Evolutionary conservation across 306 rosid species (phyloP), one percentile per base, ranked within the genome.

Genomic region (Adenanthera pavonina): DNA sequence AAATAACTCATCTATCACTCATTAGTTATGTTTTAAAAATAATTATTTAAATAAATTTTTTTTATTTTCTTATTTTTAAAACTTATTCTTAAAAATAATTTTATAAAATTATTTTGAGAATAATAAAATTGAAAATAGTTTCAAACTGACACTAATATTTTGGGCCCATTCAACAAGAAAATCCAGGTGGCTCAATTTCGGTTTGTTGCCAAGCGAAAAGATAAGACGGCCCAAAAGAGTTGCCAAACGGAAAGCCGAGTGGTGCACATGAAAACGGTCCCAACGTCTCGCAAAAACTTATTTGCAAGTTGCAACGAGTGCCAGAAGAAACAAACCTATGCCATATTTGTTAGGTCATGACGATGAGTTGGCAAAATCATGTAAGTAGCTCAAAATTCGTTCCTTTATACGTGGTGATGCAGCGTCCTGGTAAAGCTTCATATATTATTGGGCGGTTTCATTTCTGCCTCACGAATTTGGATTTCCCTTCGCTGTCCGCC

Each of bases 401-500:
- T 62, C 7, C 6, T 2, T 16, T 36, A 16, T 40, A 20, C 19
- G 47, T 6, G 47, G 79, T 48, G 76, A 68, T 13, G 14, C 73
- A 69, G 13, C 56, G 41, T 68, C 78, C 60, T 53, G 0, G 0
- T 6, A 72, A 86, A 41, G n/a, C 8, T n/a, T 75, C 2, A 17
- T 38, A 5, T 12, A 0, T 5, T 36, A 12, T 25, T n/a, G 16
- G 65, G 82, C 77, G 80, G 86, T 75, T 84, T 40, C 38, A 1
- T 66, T 20, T 48, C 6, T 43, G 3, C 74, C 2, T 54, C 20
- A 17, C 16, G 19, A 60, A 47, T 10, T 35, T 53, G 20, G 46
- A 33, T 5, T 0, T 71, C 69, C 49, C n/a, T 43, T 77, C 10
- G 66, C 36, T 84, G 61, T 54, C 69, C 10, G 84, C 90, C 89